phyloP scores from a whole-genome alignment of 768 basidiomycete genomes.

The Boletus fagicola region DNA sequence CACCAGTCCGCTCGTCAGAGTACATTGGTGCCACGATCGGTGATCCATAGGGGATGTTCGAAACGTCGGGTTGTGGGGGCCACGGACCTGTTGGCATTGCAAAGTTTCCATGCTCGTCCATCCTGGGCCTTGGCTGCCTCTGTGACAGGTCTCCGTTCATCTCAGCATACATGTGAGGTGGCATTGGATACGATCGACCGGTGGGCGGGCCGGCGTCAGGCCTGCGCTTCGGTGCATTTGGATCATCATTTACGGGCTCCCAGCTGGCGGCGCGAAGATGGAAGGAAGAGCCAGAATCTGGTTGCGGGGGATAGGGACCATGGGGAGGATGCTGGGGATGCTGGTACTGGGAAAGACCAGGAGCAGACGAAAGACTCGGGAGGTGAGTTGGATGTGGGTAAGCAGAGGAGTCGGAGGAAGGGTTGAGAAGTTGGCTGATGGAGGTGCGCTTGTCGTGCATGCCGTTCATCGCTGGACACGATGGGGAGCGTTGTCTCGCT shows the following conservation, averaged over 20 bases:
- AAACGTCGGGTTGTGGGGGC: constrained; percentile 33
- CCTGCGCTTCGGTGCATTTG: constrained; percentile 36
- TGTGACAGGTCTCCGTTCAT: constrained; percentile 33
- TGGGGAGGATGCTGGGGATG: constrained; percentile 30
- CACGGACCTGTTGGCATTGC: constrained; percentile 31
- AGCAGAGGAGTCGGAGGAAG: constrained; percentile 42
- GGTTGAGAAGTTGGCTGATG: constrained; percentile 50
- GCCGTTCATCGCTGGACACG: constrained; percentile 36
- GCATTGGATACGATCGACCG: constrained; percentile 36
- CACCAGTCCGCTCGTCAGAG: constrained; percentile 59
- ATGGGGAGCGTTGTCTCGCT: constrained; percentile 15
- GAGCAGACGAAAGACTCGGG: constrained; percentile 22
- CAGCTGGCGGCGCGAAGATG: constrained; percentile 65
- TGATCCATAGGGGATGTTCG: constrained; percentile 42
- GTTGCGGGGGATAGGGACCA: constrained; percentile 27
- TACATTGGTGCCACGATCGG: constrained; percentile 47
- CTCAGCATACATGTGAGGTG: constrained; percentile 35
- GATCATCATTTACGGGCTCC: constrained; percentile 40
- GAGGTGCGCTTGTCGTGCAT: constrained; percentile 52
- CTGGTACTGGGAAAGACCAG: constrained; percentile 29
- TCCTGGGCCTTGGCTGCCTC: constrained; percentile 28
- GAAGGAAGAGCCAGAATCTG: constrained; percentile 38
- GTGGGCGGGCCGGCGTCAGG: constrained; percentile 33
- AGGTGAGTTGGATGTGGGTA: constrained; percentile 32
- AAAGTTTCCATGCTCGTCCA: constrained; percentile 34